Conservation (phyloP, 2,329 filamentous ascomycete genomes). For the Apiospora rasikravindrae region DNA sequence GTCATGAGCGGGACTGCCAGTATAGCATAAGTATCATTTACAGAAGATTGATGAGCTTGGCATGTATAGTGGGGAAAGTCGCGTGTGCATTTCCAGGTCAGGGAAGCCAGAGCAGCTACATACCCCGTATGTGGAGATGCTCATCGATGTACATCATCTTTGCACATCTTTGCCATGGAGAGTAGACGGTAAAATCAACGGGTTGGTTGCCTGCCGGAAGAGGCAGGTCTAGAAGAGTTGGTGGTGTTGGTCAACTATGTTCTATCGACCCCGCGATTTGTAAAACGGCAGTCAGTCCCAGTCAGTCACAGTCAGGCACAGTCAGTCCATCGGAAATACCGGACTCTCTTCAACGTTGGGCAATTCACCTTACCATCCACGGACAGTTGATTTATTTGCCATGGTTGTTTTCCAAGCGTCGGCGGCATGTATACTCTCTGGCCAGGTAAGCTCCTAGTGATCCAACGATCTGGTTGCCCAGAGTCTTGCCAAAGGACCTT, state of each 20-base stretch:
- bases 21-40: constrained; percentile 16
- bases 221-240: constrained; percentile 17
- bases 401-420: no score
- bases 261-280: neutral
- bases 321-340: neutral
- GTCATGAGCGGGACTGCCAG: neutral
- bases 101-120: neutral
- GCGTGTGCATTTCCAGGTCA: constrained; percentile 11
- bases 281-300: neutral
- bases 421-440: no score
- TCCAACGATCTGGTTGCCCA: no score
- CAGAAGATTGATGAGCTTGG: neutral
- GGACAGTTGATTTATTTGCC: no score
- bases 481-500: no score
- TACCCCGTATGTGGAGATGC: neutral
- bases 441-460: no score
- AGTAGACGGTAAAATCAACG: neutral
- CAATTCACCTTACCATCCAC: no score
- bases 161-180: neutral
- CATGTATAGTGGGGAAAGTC: constrained; percentile 23
- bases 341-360: neutral
- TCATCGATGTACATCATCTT: neutral
- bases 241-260: neutral
- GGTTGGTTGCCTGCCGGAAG: neutral
- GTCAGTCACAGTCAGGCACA: neutral